Conservation (phyloP, 352 stramenopile genomes). For the Phytopythium aichiense region DNA sequence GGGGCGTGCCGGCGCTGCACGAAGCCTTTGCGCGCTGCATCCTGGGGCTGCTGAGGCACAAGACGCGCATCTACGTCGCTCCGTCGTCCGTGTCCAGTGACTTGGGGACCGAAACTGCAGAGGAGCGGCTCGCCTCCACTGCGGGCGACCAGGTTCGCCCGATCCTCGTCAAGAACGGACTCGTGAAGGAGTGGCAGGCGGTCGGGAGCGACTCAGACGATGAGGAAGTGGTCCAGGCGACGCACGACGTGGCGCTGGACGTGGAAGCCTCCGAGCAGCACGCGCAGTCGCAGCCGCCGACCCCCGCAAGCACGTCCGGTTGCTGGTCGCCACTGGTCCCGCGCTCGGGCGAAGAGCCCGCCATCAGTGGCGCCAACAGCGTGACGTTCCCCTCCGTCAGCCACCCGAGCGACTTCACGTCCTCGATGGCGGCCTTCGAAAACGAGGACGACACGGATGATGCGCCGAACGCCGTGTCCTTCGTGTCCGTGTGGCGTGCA, state of each 20-base stretch:
- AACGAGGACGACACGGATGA: constrained; percentile 28
- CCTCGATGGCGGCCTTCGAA: constrained; percentile 9
- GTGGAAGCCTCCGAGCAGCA: not conserved
- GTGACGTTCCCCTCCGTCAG: constrained; percentile 6
- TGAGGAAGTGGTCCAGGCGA: not conserved
- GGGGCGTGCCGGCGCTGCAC: constrained; percentile 63
- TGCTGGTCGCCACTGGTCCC: constrained; percentile 28
- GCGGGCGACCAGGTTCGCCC: not conserved
- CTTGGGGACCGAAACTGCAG: not conserved
- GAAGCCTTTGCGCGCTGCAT: constrained; percentile 86
- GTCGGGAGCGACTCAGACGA: constrained; percentile 10
- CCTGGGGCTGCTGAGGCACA: constrained; percentile 50
- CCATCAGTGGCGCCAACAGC: not conserved
- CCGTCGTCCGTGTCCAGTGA: not conserved
- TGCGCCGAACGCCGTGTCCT: constrained; percentile 22
- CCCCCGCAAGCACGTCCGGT: not conserved
- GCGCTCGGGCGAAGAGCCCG: constrained; percentile 17
- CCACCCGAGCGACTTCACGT: constrained; percentile 5
- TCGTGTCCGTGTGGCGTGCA: constrained; percentile 28
- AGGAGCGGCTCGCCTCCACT: not conserved
- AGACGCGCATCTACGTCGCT: constrained; percentile 68
- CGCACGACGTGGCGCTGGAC: not conserved
- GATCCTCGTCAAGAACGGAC: constrained; percentile 35
- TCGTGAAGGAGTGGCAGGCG: constrained; percentile 43
- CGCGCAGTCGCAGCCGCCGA: not conserved